phyloP scores from a whole-genome alignment of 2,329 filamentous ascomycete genomes.

The Pochonia chlamydosporia region DNA sequence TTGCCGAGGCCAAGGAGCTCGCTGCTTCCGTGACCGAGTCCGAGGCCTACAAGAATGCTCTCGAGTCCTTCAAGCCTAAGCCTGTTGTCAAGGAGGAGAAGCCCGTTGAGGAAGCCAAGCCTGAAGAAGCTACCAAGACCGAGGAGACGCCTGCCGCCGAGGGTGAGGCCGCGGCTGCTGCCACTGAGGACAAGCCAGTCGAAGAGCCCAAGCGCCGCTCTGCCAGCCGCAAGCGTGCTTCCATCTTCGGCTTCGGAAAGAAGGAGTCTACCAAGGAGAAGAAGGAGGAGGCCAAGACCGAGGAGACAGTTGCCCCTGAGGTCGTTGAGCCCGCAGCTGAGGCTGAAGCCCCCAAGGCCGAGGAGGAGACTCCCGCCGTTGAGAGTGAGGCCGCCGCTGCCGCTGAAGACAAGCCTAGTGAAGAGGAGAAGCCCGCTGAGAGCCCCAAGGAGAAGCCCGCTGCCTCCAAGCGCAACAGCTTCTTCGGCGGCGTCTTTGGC shows the following conservation, averaged over 20 bases:
- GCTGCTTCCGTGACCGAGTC: constrained; percentile 67
- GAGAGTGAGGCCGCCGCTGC: constrained; percentile 24
- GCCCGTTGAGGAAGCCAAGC: constrained; percentile 20
- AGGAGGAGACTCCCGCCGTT: constrained; percentile 28
- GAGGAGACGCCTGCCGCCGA: constrained; percentile 25
- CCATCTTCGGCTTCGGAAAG: constrained; percentile 58
- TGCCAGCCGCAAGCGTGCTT: constrained; percentile 59
- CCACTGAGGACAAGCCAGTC: constrained; percentile 26
- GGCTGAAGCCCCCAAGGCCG: constrained; percentile 25
- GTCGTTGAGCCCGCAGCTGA: constrained; percentile 27
- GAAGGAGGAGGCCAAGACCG: constrained; percentile 29
- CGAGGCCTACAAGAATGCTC: constrained; percentile 82
- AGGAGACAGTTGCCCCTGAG: constrained; percentile 26
- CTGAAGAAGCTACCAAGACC: constrained; percentile 30
- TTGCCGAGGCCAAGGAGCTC: constrained; percentile 77
- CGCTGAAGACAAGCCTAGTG: constrained; percentile 24
- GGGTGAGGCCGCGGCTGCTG: constrained; percentile 24
- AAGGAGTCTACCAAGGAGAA: constrained; percentile 37
- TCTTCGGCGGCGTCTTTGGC: constrained; percentile 46
- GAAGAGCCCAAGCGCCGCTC: constrained; percentile 58
- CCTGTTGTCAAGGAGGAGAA: constrained; percentile 25
- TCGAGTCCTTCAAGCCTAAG: constrained; percentile 61
- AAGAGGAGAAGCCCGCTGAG: constrained; percentile 35
- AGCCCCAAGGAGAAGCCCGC: constrained; percentile 42
- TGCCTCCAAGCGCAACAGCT: constrained; percentile 50